Evolutionary conservation across 441 rosid species (phyloP), one percentile per base, ranked within the genome.

Genomic region (Arabidopsis hybrid): DNA sequence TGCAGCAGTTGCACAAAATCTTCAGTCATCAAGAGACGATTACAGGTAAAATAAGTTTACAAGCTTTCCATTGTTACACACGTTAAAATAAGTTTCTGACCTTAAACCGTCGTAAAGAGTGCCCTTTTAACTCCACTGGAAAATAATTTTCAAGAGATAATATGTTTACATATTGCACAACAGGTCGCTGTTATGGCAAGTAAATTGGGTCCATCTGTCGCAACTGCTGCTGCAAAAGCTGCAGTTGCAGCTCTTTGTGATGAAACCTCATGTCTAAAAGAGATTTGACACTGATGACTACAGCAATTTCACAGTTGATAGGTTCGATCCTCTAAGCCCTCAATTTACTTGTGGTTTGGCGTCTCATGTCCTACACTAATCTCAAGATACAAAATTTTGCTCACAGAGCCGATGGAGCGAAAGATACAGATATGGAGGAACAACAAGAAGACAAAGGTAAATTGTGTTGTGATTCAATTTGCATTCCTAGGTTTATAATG

Each of bases 1-100:
- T 57, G 89, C 98, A 66, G 95, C 99, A 8, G 86, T 90, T 83
- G 83, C 98, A 61, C 98, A 92, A 65, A 21, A 21, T 95, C 98
- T 95, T 75, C 86, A 86, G 89, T 91, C 26, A 89, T 91, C 87
- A 95, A 91, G 87, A 87, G 71, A 74, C 97, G 97, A 14, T 82
- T 95, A 78, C 94, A 89, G 92, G 99, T 95, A 84, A 39, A 47
- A 57, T n/a, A 21, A 21, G 26, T 21, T 21, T 21, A 21, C 26
- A 21, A 21, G 26, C 26, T 21, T 21, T 21, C 26, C 26, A 21
- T 21, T 21, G 26, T 21, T 21, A 21, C 26, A 21, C 26, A 21
- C 26, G 26, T 21, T 21, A 21, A 21, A 21, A 21, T 21, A 21
- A 21, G 26, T 21, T 21, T 67, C 55, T 36, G 4, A 31, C 56